Evolutionary conservation across 2,329 filamentous ascomycete genomes (phyloP).

Genomic region (Hirsutella minnesotensis): DNA sequence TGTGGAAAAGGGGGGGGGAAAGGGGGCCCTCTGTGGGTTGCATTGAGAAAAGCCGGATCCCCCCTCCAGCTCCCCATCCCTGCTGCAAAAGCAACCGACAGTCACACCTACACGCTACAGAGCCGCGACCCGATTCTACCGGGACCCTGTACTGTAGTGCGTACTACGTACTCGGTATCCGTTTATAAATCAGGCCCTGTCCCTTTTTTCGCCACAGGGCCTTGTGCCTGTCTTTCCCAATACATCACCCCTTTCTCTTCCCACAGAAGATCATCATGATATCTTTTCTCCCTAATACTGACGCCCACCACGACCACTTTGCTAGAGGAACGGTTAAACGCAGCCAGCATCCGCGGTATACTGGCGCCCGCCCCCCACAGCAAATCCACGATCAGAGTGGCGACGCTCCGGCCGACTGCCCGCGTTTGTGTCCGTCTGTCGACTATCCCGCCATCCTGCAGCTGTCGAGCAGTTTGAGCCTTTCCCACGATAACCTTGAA

Average conservation of each 20-base stretch:
- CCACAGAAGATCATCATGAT: slow-evolving; percentile 2
- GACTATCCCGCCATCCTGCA: background rate
- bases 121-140: background rate
- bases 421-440: background rate
- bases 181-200: slow-evolving; percentile 2
- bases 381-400: background rate
- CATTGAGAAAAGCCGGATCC: no score
- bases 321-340: background rate
- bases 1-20: no score
- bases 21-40: no score
- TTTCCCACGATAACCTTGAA: background rate
- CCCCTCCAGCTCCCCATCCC: background rate
- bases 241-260: background rate
- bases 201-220: slow-evolving; percentile 1
- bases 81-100: background rate
- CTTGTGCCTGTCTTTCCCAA: background rate
- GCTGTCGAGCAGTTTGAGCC: background rate
- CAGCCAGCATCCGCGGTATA: background rate
- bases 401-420: background rate
- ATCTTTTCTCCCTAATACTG: slow-evolving; percentile 1
- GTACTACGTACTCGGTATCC: background rate
- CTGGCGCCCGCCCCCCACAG: background rate
- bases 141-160: background rate
- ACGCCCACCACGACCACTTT: background rate
- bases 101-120: background rate